Evolutionary conservation across 139 green algal genomes (phyloP).

Genomic region (Tetradesmus obliquus): DNA sequence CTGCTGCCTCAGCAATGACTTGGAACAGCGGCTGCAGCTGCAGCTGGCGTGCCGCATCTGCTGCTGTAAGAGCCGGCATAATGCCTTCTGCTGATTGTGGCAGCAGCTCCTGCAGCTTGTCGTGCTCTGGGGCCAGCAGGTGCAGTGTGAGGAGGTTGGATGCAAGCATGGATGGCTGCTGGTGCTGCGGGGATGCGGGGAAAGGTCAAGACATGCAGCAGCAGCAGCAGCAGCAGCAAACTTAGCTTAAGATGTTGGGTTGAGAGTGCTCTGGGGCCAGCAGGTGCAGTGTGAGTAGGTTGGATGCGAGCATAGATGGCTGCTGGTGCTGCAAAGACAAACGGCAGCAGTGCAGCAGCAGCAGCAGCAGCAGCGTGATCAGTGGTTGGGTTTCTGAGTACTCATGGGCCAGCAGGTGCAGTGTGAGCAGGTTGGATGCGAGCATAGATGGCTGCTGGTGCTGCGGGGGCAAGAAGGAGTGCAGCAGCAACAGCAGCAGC

Average conservation of each 20-base stretch:
- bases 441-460: not conserved
- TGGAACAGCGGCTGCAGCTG: not conserved
- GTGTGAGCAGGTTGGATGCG: not conserved
- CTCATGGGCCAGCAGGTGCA: not conserved
- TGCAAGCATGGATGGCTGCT: not conserved
- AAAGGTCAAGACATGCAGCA: too few relatives aligned
- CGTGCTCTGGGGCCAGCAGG: not conserved
- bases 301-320: not conserved
- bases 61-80: not conserved
- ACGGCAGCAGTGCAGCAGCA: not conserved
- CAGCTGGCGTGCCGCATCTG: not conserved
- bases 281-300: slow-evolving; percentile 8
- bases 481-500: not conserved
- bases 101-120: slow-evolving; percentile 27
- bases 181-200: not conserved
- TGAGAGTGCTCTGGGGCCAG: not conserved
- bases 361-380: not conserved
- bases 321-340: not conserved
- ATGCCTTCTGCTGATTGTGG: not conserved
- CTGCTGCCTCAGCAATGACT: not conserved
- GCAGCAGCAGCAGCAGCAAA: not conserved
- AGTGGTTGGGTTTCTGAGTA: too few relatives aligned
- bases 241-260: too few relatives aligned
- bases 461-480: not conserved
- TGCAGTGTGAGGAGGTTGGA: not conserved